These are phyloP conservation scores for Zygotorulaspora chibaensis DNA, from an alignment of 805 yeast species.

Conservation along the genomic window DNA sequence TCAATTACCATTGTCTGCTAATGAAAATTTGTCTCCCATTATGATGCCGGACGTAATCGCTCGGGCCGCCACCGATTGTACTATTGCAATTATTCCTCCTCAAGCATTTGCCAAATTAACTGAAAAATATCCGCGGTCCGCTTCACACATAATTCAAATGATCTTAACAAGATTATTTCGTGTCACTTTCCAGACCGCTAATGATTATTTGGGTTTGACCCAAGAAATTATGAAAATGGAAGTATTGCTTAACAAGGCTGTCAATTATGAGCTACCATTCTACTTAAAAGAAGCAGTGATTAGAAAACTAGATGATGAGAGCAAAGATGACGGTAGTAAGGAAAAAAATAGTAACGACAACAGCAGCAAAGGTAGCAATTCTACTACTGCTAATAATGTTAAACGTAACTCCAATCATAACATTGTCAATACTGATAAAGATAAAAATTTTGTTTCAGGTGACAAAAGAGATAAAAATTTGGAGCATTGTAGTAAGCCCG, in stretches of 20 bases:
- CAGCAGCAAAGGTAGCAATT: not conserved
- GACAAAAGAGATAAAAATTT: constrained; percentile 1
- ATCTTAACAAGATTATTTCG: constrained; percentile 80
- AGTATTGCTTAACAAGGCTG: constrained; percentile 50
- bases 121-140: constrained; percentile 74
- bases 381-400: no score
- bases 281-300: constrained; percentile 58
- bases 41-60: constrained; percentile 53
- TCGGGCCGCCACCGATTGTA: constrained; percentile 66
- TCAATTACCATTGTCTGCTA: constrained; percentile 1
- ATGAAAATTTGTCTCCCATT: constrained; percentile 4
- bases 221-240: constrained; percentile 78
- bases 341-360: constrained; percentile 2
- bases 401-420: no score
- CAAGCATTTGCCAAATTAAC: constrained; percentile 73
- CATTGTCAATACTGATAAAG: constrained; percentile 11
- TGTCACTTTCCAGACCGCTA: constrained; percentile 89
- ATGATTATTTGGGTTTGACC: constrained; percentile 80
- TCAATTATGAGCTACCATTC: constrained; percentile 52
- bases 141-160: constrained; percentile 92
- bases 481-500: constrained; percentile 3
- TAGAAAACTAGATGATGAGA: constrained; percentile 36
- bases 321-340: not conserved
- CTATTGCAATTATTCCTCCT: constrained; percentile 88
- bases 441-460: not conserved